phyloP scores from a whole-genome alignment of 805 yeast genomes.

The Hanseniaspora valbyensis region DNA sequence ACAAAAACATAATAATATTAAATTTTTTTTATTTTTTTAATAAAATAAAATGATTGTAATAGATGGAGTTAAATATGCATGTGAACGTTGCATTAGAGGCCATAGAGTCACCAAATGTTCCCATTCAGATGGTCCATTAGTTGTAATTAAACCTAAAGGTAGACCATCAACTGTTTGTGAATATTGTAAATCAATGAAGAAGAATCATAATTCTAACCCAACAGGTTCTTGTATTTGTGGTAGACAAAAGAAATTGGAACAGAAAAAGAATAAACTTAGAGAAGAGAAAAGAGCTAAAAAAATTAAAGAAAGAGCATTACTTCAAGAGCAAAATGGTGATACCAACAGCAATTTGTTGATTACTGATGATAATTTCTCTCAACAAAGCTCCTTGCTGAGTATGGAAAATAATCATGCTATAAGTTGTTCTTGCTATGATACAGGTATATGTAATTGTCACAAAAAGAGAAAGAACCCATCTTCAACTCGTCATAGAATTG shows the following conservation, averaged over 20 bases:
- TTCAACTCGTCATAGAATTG: not conserved
- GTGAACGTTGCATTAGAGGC: constrained; percentile 92
- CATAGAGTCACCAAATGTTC: constrained; percentile 91
- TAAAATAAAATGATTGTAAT: constrained; percentile 59
- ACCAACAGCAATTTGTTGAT: not conserved
- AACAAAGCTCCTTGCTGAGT: not conserved
- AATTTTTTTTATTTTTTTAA: too few species aligned
- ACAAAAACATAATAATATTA: too few species aligned
- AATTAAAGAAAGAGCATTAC: constrained; percentile 24
- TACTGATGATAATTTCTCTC: not conserved
- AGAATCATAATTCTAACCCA: constrained; percentile 51
- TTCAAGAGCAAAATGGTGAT: not conserved
- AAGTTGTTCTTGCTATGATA: constrained; percentile 24
- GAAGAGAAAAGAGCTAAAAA: constrained; percentile 19
- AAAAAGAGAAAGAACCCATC: constrained; percentile 18
- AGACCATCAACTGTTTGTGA: constrained; percentile 87
- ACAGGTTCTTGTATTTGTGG: constrained; percentile 58
- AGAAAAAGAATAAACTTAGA: constrained; percentile 24
- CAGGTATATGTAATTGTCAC: constrained; percentile 25
- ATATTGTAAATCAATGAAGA: constrained; percentile 70
- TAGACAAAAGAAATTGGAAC: constrained; percentile 30
- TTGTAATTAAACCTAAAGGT: constrained; percentile 93
- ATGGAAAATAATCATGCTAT: not conserved
- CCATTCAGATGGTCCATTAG: constrained; percentile 81
- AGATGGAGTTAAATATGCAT: constrained; percentile 90